Evolutionary conservation across 139 green algal genomes (phyloP), one percentile per base, ranked within the genome.

Genomic region (Edaphochlamys debaryana): DNA sequence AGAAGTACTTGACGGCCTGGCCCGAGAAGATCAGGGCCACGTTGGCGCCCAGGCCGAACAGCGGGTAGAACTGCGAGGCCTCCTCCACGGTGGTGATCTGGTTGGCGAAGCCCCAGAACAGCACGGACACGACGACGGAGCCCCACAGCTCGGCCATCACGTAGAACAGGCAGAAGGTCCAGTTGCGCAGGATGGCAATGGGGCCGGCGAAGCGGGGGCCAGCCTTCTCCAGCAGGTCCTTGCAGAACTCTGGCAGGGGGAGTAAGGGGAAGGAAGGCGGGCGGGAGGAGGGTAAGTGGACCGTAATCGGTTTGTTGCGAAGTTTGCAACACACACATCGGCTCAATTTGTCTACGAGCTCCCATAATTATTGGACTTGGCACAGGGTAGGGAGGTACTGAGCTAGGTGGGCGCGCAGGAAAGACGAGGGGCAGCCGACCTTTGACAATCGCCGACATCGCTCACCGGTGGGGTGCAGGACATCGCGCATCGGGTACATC

Each of bases 121-220:
- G 96, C 73, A 99, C 95, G 2, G 97, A 99, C 70, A 99, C 96
- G 40, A 99, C 96, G 38, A 99, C 97, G 58, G 96, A 98, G 64
- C 97, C 97, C 97, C 97, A 99, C 69, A 99, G 93, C 96, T 99
- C 97, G 34, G 97, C 96, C 96, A 99, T 98, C 56, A 99, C 97
- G 87, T 99, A 99, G 90, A 99, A 99, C n/a, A 99, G 91, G 91
- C 96, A 99, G 93, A 97, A 99, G 56, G 95, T 98, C 97, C 97
- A 99, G 92, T 99, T 99, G 86, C 97, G 94, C 64, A 99, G 84
- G 84, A 99, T 99, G 88, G 97, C 95, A 85, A 99, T 98, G 72
- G 97, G 97, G 73, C 95, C 97, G 42, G 95, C 93, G 37, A 98
- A 98, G 58, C 96, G 92, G 36, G 86, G 87, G 29, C 96, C 96